A percentile compares a stretch with the other conserved stretches of the same genome.
phyloP scores from a whole-genome alignment of 768 basidiomycete genomes.

The Tulasnella calospora region DNA sequence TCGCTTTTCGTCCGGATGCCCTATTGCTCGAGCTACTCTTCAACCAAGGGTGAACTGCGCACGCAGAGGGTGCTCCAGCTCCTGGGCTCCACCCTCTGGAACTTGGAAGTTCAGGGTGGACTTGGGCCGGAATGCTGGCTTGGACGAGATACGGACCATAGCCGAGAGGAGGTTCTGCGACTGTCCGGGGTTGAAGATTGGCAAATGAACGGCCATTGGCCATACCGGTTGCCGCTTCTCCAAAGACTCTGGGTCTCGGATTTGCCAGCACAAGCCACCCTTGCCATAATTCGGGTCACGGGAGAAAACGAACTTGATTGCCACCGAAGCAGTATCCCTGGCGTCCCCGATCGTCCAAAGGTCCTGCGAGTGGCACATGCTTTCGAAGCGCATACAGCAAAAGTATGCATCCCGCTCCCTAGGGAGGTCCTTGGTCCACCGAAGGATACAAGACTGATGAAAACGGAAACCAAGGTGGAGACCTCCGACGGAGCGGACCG shows the following conservation, averaged over 20 bases:
- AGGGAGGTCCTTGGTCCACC: not conserved
- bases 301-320: not conserved
- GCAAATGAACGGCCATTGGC: not conserved
- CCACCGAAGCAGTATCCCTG: not conserved
- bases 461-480: not conserved
- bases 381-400: not conserved
- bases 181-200: not conserved
- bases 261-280: not conserved
- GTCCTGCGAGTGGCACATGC: not conserved
- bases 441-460: not conserved
- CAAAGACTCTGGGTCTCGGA: not conserved
- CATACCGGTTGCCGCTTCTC: not conserved
- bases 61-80: constrained; percentile 1
- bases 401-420: not conserved
- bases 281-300: not conserved
- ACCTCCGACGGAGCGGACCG: not conserved
- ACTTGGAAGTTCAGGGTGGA: not conserved
- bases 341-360: not conserved
- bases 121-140: not conserved
- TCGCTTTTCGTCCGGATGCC: constrained; percentile 1
- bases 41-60: not conserved
- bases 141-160: not conserved
- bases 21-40: not conserved
- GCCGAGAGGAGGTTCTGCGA: not conserved
- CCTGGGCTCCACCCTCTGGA: not conserved